These are phyloP conservation scores for Cystobasidium onofrii DNA, from an alignment of 768 basidiomycete species.

Conservation along the genomic window DNA sequence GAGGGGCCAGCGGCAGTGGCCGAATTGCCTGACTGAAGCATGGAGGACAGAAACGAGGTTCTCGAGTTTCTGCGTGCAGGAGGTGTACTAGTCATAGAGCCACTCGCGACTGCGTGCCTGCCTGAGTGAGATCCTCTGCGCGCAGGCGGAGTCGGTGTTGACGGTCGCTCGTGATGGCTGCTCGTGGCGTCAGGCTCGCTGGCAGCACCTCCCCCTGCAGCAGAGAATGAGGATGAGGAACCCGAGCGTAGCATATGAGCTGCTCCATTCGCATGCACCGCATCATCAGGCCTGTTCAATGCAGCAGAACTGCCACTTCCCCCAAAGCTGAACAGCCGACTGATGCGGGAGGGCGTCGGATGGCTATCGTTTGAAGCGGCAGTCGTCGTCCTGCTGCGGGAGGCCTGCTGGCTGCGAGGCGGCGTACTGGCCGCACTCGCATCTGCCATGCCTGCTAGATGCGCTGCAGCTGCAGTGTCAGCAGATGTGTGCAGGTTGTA, in stretches of 20 bases:
- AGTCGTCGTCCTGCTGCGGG: not conserved
- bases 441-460: not conserved
- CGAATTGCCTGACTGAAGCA: not conserved
- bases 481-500: not conserved
- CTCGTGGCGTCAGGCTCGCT: not conserved
- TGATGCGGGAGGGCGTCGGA: not conserved
- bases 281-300: not conserved
- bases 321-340: constrained; percentile 8
- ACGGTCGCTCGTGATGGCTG: not conserved
- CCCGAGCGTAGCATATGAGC: not conserved
- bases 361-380: not conserved
- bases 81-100: not conserved
- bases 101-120: not conserved
- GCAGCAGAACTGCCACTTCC: not conserved
- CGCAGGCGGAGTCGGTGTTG: not conserved
- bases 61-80: not conserved
- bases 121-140: not conserved
- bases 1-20: not conserved
- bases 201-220: not conserved
- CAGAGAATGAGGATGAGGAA: not conserved
- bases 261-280: not conserved
- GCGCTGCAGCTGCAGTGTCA: not conserved
- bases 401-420: not conserved
- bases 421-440: not conserved
- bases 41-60: not conserved